Base-by-base conservation (phyloP, 2,329 filamentous ascomycete genomes). In the Hymenoscyphus fructigenus region DNA sequence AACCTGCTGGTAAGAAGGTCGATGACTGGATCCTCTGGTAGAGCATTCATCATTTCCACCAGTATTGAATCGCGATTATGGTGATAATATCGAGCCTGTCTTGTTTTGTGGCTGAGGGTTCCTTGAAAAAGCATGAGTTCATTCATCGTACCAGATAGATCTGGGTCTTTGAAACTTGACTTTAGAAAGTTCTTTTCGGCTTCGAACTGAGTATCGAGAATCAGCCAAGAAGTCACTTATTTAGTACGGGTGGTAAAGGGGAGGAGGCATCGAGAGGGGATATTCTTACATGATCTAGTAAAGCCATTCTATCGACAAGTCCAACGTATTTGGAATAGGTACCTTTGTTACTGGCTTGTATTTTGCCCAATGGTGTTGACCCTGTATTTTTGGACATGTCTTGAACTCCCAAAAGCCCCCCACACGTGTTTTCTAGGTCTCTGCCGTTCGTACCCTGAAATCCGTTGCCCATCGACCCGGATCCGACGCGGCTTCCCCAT, bases 71-170 rank as follows among this genome's bases (percentile, higher is more conserved):
- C 62, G 15, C 60, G 56, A 20, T 66, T 62, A 1, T 62, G 17
- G 1, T 62, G 58, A 5, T 61, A 7, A 28, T 34, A 1, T 62
- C 5, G 9, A 36, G 15, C 0, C 41, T 26, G 23, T 41, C 57
- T 26, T 7, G 20, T 17, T 64, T 64, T 70, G 2, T 60, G 64
- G 3, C 57, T 23, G n/a, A 66, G 63, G 15, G 58, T 20, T 53
- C 64, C 60, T 32, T 70, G 67, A 44, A 61, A 70, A 4, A 29
- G 47, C n/a, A 60, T 63, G n/a, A 70, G 34, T 32, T 70, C 68
- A 23, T 62, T 59, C 28, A 68, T 65, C 20, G 66, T 60, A 3
- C 20, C 36, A 20, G 44, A 61, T 38, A 38, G 17, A 38, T 38
- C 36, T 9, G 63, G 63, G 23, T 67, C 64, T 17, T 65, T 64